Evolutionary conservation across 2,329 filamentous ascomycete species (phyloP).

Genomic region (Aspergillus pseudoviridinutans): DNA sequence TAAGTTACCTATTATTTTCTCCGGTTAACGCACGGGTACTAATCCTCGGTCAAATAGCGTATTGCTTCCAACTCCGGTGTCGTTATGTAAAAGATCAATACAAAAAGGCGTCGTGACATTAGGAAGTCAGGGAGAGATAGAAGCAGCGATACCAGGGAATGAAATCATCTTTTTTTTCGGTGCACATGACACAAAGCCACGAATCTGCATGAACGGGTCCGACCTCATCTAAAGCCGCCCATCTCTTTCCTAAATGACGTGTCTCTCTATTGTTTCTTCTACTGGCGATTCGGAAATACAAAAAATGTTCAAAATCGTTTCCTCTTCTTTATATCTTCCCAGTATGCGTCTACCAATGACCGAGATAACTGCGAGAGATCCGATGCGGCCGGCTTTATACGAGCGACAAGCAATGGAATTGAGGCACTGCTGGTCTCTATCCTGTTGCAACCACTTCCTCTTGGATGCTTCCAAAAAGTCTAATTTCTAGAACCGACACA

Average conservation of each 20-base stretch:
- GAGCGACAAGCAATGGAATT: neutral
- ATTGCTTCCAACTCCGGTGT: constrained; percentile 99
- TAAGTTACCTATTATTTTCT: constrained; percentile 49
- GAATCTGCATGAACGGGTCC: neutral
- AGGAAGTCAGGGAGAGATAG: constrained; percentile 13
- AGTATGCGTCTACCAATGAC: neutral
- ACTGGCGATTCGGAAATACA: constrained; percentile 5
- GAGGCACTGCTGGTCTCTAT: neutral
- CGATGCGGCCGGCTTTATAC: neutral
- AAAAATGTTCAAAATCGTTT: constrained; percentile 6
- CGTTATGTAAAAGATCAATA: constrained; percentile 77
- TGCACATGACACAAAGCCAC: constrained; percentile 17
- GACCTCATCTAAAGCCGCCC: neutral
- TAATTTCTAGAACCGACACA: too few relatives aligned
- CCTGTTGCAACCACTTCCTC: neutral
- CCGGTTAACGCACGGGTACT: neutral
- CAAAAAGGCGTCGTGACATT: constrained; percentile 4
- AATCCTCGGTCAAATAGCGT: constrained; percentile 57
- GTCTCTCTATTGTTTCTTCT: constrained; percentile 1
- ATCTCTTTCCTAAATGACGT: constrained; percentile 3
- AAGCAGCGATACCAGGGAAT: constrained; percentile 8
- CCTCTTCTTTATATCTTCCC: neutral
- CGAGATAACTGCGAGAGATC: too few relatives aligned
- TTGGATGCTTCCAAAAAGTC: neutral
- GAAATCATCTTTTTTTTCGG: constrained; percentile 4